Base-by-base conservation (phyloP, 1,284 basidiomycete genomes). In the Marasmius fiardii region DNA sequence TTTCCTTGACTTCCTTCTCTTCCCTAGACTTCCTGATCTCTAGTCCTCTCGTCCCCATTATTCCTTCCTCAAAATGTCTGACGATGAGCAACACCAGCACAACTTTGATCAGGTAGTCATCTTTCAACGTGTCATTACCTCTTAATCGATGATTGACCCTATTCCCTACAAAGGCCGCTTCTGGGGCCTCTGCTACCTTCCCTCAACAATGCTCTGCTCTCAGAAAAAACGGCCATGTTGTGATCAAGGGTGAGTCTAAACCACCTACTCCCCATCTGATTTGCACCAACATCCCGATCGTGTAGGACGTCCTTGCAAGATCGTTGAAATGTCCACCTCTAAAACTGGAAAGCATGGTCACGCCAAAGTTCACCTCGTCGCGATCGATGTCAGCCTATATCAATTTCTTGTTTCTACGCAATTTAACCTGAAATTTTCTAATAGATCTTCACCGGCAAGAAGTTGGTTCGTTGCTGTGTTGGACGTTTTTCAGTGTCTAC, bases 341-440 rank as follows among this genome's bases (percentile, higher is more conserved):
- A 99, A 99, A 86, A 97, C 94, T 54, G 95, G 94, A 64, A 95
- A 95, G 87, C 96, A 98, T 83, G 96, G 96, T 70, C 97, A 99
- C 83, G 96, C 97, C 76, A 99, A 99, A 81, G 96, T 98, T 72
- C 94, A 99, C 80, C 85, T 99, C 65, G 86, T 98, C 69, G 97
- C 88, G 72, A 91, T 91, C 72, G 97, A 99, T 80, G 95, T 95
- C 71, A 67, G 92, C 82, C 45, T 51, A 26, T 43, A 55, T 51
- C 18, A 51, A 52, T 34, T 20, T 23, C 57, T 51, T 23, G 50
- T 41, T 53, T 43, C 56, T 57, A 54, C 41, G 24, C 47, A 47
- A 47, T 56, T 53, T 54, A 54, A 23, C 54, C 63, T 43, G 44
- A 52, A 45, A 28, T 24, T 39, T 43, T 47, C 57, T 16, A 35